Conservation (phyloP, 495 filamentous ascomycete species). For the Podospora anserina region DNA sequence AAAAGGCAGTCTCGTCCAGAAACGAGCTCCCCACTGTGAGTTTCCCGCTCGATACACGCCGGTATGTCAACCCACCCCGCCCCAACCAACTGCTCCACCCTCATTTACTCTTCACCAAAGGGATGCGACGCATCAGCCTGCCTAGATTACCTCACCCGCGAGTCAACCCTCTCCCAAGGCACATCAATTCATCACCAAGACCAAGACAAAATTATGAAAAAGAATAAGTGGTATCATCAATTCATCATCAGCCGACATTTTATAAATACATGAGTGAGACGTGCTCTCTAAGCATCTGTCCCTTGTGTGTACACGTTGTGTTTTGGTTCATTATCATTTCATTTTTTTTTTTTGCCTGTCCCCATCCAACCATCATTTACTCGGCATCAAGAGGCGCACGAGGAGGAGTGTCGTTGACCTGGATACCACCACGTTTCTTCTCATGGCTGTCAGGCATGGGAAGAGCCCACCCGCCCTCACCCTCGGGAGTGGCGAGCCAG, state of each 20-base stretch:
- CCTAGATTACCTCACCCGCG: too few relatives aligned
- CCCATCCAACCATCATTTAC: constrained; percentile 34
- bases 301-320: not conserved
- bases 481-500: constrained; percentile 78
- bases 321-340: not conserved
- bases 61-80: too few relatives aligned
- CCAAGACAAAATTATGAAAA: not conserved
- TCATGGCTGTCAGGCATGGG: constrained; percentile 76
- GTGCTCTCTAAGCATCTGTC: not conserved
- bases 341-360: not conserved
- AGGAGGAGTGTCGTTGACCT: constrained; percentile 74
- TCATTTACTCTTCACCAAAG: too few relatives aligned
- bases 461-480: constrained; percentile 80
- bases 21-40: too few relatives aligned
- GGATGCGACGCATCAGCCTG: too few relatives aligned
- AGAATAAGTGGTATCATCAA: constrained; percentile 6
- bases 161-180: too few relatives aligned
- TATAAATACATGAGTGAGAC: not conserved
- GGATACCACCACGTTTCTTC: constrained; percentile 83
- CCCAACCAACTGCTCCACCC: too few relatives aligned
- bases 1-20: too few relatives aligned
- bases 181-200: not conserved
- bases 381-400: constrained; percentile 65
- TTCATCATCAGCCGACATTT: constrained; percentile 4
- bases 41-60: not conserved